Conservation (phyloP, 768 basidiomycete species). For the Collybiopsis luxurians region DNA sequence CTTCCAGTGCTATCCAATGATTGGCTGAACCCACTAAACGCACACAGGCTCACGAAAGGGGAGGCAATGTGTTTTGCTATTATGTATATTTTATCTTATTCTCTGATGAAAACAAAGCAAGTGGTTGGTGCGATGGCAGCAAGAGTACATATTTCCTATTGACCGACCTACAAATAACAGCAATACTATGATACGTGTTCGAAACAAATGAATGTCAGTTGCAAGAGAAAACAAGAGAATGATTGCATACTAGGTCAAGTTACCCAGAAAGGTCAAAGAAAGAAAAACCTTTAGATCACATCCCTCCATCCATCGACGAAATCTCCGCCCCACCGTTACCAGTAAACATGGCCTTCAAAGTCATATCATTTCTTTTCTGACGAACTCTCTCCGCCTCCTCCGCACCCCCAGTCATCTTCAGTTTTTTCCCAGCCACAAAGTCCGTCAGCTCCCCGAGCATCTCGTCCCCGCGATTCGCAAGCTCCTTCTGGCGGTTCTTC, state of each 20-base stretch:
- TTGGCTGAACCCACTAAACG: no score
- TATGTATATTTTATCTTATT: no score
- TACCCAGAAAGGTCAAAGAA: no score
- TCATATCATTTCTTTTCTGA: constrained; percentile 79
- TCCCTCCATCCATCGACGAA: constrained; percentile 15
- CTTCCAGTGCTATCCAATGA: not conserved
- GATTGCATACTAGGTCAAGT: not conserved
- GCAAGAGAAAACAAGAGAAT: not conserved
- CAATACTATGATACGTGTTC: constrained; percentile 1
- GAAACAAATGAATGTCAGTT: not conserved
- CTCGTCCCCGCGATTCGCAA: constrained; percentile 72
- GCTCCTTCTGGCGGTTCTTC: constrained; percentile 74
- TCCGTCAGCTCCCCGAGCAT: constrained; percentile 81
- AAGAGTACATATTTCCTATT: not conserved
- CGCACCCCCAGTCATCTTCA: constrained; percentile 94
- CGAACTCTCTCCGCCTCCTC: constrained; percentile 88
- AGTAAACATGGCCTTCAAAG: constrained; percentile 87
- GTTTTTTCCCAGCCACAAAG: constrained; percentile 84
- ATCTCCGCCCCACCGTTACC: constrained; percentile 21
- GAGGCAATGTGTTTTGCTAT: no score
- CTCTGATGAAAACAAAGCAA: no score
- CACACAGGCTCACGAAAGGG: constrained; percentile 19
- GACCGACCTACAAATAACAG: constrained; percentile 7
- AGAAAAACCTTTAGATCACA: no score
- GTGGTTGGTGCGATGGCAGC: not conserved